These are phyloP conservation scores for Tripterygium wilfordii DNA, from an alignment of 177 flowering plant genomes.

Conservation along the genomic window DNA sequence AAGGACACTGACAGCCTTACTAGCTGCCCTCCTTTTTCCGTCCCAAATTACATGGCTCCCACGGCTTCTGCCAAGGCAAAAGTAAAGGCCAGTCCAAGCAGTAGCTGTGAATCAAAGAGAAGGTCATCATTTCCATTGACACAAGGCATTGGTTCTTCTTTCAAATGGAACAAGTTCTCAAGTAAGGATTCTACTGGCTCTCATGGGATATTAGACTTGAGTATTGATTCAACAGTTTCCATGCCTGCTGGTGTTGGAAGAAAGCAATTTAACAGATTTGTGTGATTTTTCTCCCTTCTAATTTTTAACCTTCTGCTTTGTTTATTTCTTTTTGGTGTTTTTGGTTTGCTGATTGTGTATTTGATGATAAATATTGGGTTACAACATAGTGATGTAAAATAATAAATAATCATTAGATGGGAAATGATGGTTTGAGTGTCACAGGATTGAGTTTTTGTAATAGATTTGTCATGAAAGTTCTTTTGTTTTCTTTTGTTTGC, in stretches of 20 bases:
- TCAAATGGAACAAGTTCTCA: slow-evolving; percentile 61
- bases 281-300: slow-evolving; percentile 31
- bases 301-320: no score
- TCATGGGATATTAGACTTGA: slow-evolving; percentile 23
- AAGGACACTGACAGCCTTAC: slow-evolving; percentile 87
- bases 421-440: no score
- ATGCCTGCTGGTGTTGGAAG: slow-evolving; percentile 77
- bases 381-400: slow-evolving; percentile 16
- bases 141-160: slow-evolving; percentile 54
- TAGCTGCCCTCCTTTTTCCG: slow-evolving; percentile 94
- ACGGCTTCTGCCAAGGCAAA: slow-evolving; percentile 89
- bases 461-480: no score
- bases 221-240: slow-evolving; percentile 71
- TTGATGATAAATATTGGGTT: no score
- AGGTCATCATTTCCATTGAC: slow-evolving; percentile 63
- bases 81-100: slow-evolving; percentile 42
- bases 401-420: slow-evolving; percentile 16
- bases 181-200: slow-evolving; percentile 40
- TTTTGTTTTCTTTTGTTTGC: no score
- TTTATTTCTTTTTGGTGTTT: no score
- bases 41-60: slow-evolving; percentile 91
- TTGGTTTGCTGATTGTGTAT: no score
- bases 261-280: slow-evolving; percentile 73
- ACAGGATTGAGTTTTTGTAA: no score
- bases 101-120: slow-evolving; percentile 35